These are phyloP conservation scores for Podaxis rugospora DNA, from an alignment of 768 basidiomycete genomes.

Conservation along the genomic window DNA sequence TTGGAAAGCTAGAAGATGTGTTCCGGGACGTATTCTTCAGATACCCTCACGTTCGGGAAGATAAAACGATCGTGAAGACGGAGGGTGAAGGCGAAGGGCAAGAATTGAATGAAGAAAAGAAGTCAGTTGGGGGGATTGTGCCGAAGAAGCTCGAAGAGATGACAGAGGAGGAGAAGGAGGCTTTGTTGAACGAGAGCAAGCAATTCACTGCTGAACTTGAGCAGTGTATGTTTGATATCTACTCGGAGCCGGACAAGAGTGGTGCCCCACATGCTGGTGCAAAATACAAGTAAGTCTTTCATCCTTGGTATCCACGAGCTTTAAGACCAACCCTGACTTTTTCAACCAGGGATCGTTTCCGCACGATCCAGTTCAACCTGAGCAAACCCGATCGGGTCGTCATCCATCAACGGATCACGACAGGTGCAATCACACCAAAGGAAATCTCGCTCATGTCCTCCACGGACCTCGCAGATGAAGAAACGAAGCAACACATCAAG, in stretches of 20 bases:
- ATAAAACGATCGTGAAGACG: constrained; percentile 17
- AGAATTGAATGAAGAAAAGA: background rate
- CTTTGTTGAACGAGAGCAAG: constrained; percentile 52
- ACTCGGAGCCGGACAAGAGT: constrained; percentile 72
- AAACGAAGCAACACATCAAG: constrained; percentile 78
- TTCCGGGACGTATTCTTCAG: constrained; percentile 67
- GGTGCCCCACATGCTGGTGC: constrained; percentile 58
- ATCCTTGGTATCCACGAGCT: background rate
- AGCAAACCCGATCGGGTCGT: constrained; percentile 75
- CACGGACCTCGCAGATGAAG: constrained; percentile 85
- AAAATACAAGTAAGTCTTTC: constrained; percentile 70
- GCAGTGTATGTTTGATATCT: constrained; percentile 68
- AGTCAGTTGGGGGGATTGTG: constrained; percentile 20
- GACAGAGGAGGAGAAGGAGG: constrained; percentile 54
- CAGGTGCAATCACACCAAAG: constrained; percentile 57
- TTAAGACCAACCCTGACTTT: constrained; percentile 6
- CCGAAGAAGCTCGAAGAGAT: constrained; percentile 50
- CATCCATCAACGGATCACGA: constrained; percentile 77
- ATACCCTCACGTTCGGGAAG: constrained; percentile 51
- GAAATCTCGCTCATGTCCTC: constrained; percentile 83
- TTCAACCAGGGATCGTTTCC: constrained; percentile 73
- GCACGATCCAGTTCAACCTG: constrained; percentile 86
- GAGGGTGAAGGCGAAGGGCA: constrained; percentile 12
- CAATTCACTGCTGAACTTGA: constrained; percentile 72
- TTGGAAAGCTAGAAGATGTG: constrained; percentile 69